Percentiles rank a stretch among this genome's conserved stretches.
Conservation (phyloP, 805 yeast genomes). For the Nakazawaea ernobii region DNA sequence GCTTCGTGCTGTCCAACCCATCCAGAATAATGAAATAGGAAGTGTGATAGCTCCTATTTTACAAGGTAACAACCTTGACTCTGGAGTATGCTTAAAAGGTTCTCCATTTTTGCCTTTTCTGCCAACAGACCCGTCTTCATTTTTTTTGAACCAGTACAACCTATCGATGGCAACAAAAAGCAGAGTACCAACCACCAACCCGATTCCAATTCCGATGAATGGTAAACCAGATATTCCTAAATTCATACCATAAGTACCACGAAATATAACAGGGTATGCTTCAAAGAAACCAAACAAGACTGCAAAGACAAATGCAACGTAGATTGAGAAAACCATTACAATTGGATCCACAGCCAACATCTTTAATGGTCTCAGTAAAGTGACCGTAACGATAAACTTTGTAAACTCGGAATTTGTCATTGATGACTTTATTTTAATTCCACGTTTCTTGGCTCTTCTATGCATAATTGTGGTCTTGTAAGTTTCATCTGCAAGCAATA, state of each 20-base stretch:
- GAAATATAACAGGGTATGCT: constrained; percentile 70
- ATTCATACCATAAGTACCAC: constrained; percentile 55
- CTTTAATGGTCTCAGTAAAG: constrained; percentile 56
- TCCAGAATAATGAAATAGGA: constrained; percentile 72
- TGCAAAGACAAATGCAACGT: constrained; percentile 71
- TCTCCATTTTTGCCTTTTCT: constrained; percentile 54
- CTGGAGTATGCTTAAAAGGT: constrained; percentile 51
- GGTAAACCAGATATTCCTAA: constrained; percentile 63
- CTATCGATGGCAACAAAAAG: constrained; percentile 48
- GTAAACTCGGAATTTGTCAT: constrained; percentile 31
- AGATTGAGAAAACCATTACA: constrained; percentile 61
- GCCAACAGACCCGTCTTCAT: constrained; percentile 57
- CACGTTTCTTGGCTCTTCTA: constrained; percentile 56
- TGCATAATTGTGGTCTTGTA: constrained; percentile 62
- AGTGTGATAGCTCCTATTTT: constrained; percentile 63
- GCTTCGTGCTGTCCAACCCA: constrained; percentile 67
- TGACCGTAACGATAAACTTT: constrained; percentile 39
- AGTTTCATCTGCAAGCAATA: constrained; percentile 55
- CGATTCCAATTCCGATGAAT: constrained; percentile 68
- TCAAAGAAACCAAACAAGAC: constrained; percentile 77
- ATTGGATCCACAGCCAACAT: constrained; percentile 74
- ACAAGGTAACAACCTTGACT: constrained; percentile 51
- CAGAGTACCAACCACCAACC: constrained; percentile 50
- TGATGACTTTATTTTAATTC: constrained; percentile 37
- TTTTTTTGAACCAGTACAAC: constrained; percentile 43